Evolutionary conservation across 257 asterid genomes (phyloP).

Genomic region (Solanum peruvianum): DNA sequence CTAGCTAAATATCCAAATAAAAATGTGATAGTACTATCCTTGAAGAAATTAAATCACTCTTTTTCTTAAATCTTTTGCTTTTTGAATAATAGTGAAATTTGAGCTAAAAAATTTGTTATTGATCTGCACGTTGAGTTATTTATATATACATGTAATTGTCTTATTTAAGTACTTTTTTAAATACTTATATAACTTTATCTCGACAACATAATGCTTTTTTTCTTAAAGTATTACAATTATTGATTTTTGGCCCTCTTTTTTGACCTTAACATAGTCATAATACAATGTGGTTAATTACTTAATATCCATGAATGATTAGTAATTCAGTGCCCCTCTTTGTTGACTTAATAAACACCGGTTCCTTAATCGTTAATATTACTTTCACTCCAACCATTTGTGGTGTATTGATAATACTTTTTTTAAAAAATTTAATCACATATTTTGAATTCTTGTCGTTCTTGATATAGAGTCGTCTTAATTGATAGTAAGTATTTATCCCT

Average conservation of each 20-base stretch:
- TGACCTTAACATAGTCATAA: not conserved
- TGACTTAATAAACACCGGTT: not conserved
- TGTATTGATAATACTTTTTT: not conserved
- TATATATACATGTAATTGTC: rapidly evolving
- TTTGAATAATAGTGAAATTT: not conserved
- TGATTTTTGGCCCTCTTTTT: not conserved
- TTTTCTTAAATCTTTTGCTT: not conserved
- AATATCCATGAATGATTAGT: not conserved
- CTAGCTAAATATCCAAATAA: not conserved
- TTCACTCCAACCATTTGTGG: not conserved
- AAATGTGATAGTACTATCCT: not conserved
- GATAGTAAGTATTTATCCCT: not conserved
- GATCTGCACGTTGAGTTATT: not conserved
- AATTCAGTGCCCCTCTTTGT: not conserved
- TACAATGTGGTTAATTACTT: not conserved
- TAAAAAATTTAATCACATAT: too few relatives aligned
- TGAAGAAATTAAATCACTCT: not conserved
- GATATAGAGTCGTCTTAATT: not conserved
- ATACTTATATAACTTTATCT: not conserved
- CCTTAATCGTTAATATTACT: not conserved
- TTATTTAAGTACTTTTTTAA: not conserved
- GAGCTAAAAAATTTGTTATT: not conserved
- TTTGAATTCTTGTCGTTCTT: not conserved
- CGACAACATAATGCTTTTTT: too few relatives aligned
- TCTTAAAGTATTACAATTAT: not conserved